A percentile compares a stretch with the other conserved stretches of the same genome.
phyloP scores from a whole-genome alignment of 2,329 filamentous ascomycete species.

The Fusarium paranaense region DNA sequence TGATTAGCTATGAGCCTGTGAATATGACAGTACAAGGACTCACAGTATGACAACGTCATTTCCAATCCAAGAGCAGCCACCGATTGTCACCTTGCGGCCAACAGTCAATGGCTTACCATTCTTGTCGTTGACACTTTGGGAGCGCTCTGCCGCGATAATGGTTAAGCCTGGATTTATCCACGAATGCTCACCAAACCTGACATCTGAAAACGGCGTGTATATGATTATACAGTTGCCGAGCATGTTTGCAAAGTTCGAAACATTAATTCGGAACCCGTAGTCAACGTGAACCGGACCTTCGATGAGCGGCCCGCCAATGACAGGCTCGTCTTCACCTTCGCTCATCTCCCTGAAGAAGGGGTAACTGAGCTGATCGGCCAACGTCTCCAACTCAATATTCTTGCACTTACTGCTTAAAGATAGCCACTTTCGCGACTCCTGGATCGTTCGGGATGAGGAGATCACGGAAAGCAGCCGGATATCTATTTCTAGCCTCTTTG shows the following conservation, averaged over 20 bases:
- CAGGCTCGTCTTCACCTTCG: not conserved
- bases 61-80: constrained; percentile 8
- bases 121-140: not conserved
- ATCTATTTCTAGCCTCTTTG: not conserved
- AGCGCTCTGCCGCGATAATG: constrained; percentile 2
- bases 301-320: not conserved
- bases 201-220: constrained; percentile 3
- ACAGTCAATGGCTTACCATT: not conserved
- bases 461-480: not conserved
- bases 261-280: not conserved
- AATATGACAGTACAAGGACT: not conserved
- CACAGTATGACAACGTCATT: not conserved
- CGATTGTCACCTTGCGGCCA: constrained; percentile 4
- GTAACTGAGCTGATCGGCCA: not conserved
- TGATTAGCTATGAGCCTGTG: not conserved
- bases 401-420: not conserved
- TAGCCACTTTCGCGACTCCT: not conserved
- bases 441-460: not conserved
- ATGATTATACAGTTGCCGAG: not conserved
- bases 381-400: not conserved
- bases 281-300: constrained; percentile 1
- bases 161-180: constrained; percentile 4
- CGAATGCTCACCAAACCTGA: not conserved
- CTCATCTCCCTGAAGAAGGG: not conserved
- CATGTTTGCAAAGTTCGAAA: constrained; percentile 2